Conservation (phyloP, 1,284 basidiomycete species). For the Cryptococcus amylolentus region DNA sequence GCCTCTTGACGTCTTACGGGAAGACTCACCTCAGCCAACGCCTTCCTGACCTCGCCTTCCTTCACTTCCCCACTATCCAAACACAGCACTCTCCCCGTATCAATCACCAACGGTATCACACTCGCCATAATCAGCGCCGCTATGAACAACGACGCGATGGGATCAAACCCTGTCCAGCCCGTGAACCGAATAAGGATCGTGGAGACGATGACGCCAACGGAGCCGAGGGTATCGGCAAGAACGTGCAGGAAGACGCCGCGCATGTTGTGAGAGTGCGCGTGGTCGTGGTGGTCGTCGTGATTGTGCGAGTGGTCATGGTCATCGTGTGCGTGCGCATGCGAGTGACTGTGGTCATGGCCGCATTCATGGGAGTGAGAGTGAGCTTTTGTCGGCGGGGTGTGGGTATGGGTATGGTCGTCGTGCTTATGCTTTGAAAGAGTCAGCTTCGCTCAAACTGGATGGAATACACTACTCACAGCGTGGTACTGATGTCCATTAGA, state of each 20-base stretch:
- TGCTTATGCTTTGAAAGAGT: background rate
- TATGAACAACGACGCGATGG: constrained; percentile 95
- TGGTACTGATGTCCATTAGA: constrained; percentile 24
- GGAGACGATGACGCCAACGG: constrained; percentile 95
- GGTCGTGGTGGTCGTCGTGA: constrained; percentile 30
- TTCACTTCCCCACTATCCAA: constrained; percentile 73
- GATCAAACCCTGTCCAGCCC: constrained; percentile 99
- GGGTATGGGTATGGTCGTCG: background rate
- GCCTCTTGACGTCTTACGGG: background rate
- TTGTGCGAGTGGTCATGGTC: constrained; percentile 58
- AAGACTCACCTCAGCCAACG: constrained; percentile 67
- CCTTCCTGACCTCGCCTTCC: constrained; percentile 64
- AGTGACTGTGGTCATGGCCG: constrained; percentile 27
- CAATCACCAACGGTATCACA: constrained; percentile 90
- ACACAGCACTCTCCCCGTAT: constrained; percentile 82
- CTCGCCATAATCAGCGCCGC: constrained; percentile 91
- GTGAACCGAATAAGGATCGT: constrained; percentile 93
- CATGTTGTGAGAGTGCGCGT: constrained; percentile 95
- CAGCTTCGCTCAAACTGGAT: no score
- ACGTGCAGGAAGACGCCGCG: constrained; percentile 85
- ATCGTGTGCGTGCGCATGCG: constrained; percentile 40
- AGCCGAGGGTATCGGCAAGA: constrained; percentile 33
- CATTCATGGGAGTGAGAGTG: constrained; percentile 53
- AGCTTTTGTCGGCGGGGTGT: constrained; percentile 14
- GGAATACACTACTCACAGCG: background rate